Base-by-base conservation (phyloP, 805 yeast species). In the Yarrowia bubula region DNA sequence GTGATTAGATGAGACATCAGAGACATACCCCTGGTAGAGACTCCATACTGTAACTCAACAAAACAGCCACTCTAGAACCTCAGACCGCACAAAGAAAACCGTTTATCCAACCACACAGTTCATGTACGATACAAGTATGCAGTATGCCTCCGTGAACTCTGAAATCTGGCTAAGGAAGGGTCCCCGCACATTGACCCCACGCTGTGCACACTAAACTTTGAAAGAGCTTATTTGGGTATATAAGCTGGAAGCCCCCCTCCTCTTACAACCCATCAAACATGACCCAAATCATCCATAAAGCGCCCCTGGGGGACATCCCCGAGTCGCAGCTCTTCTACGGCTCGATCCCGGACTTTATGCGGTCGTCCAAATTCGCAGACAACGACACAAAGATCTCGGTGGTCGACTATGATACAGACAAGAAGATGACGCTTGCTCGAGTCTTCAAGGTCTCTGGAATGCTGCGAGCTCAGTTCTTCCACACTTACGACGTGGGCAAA, bases 321-420 rank as follows among this genome's bases (percentile, higher is more conserved):
- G 51, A 43, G 22, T 33, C 35, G 9, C 35, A 58, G 64, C 64
- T 58, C 51, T 58, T 58, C 51, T 58, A 58, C 64, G 64, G 64
- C 51, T 58, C 64, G 28, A 58, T 58, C 44, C 64, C 64, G 10
- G 64, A 58, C 64, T 58, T 58, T 33, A 43, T 58, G 64, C 41
- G 64, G 11, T 18, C 64, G 8, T 44, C 51, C n/a, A 33, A 32
- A 43, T 44, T 33, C 10, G 64, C 64, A 9, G 13, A 58, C 42
- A n/a, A 58, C 22, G 64, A 58, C 28, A n/a, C 31, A n/a, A 22
- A 22, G 15, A 43, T 44, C 35, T 43, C 64, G 14, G 64, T 58
- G 42, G 51, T 58, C 28, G 64, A 58, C 35, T 58, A 58, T 13
- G 51, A 58, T 14, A 58, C 51, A 4, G 64, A 44, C 50, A 44